Base-by-base conservation (phyloP, 768 basidiomycete genomes). In the Leccinum uliginosum region DNA sequence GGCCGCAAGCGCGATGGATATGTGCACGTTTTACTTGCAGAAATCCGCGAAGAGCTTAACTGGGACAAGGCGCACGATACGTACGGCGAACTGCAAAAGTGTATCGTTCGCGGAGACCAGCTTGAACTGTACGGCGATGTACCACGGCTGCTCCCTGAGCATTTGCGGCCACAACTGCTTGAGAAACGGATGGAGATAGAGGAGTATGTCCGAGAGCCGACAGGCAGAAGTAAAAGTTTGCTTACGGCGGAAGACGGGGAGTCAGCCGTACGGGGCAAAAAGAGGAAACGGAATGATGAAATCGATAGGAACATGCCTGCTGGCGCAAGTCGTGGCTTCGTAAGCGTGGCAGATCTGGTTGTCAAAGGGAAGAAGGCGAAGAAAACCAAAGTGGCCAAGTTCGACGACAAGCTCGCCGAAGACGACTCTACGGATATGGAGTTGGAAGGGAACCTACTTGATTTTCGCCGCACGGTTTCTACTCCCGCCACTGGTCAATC, bases 121-220 rank as follows among this genome's bases (percentile, higher is more conserved):
- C 83, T 97, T 30, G 94, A 98, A 70, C 80, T 98, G 10, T 99
- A 93, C 65, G 85, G 80, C n/a, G 97, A 99, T 68, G 91, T 96
- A 51, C 83, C 86, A 56, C 88, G 93, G 0, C 76, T 99, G 11
- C 75, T 98, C 3, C 94, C 96, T 0, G 82, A 80, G 35, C 80
- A 90, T 59, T 72, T 87, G 60, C 85, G 87, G 45, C 94, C 94
- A 0, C 77, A 83, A 58, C 87, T 84, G 62, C 71, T 92, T 32
- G 90, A 95, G 73, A 87, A 86, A 73, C 77, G 74, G 21, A 93
- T 97, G 84, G 87, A 88, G 51, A 89, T 94, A 38, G 83, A 87
- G 63, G 81, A 84, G 60, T 86, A 89, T 62, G 77, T 82, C 30
- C 83, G 85, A 38, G 78, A 80, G 59, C 75, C 78, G 43, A 70